These are phyloP conservation scores for Starmerella tilneyi DNA, from an alignment of 805 yeast genomes.

Conservation along the genomic window DNA sequence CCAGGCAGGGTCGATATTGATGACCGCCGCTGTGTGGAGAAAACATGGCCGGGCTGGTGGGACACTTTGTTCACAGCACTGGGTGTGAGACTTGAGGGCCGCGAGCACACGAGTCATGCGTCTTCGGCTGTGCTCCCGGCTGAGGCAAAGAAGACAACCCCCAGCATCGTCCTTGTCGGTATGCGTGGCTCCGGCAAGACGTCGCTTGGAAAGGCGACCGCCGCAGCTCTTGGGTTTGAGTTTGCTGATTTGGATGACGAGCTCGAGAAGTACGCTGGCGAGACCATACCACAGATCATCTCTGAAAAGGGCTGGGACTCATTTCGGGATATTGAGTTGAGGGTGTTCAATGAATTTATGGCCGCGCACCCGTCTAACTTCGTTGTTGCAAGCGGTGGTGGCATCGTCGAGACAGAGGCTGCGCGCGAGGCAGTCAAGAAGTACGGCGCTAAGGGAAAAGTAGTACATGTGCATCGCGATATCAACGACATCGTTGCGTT, in stretches of 20 bases:
- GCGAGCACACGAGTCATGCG: not conserved
- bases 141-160: conserved; percentile 15
- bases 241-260: conserved; percentile 67
- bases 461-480: conserved; percentile 82
- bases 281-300: conserved; percentile 37
- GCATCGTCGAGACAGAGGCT: conserved; percentile 69
- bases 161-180: conserved; percentile 73
- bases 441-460: conserved; percentile 50
- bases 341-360: conserved; percentile 44
- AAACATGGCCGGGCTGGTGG: conserved; percentile 99
- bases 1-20: conserved; percentile 55
- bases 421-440: conserved; percentile 54
- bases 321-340: conserved; percentile 61
- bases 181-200: conserved; percentile 98
- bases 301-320: conserved; percentile 76
- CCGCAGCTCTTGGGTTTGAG: conserved; percentile 48
- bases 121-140: not conserved
- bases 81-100: conserved; percentile 57
- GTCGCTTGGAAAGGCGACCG: conserved; percentile 70
- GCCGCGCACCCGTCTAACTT: conserved; percentile 39
- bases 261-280: conserved; percentile 46
- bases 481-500: conserved; percentile 68
- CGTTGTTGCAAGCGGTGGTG: conserved; percentile 93
- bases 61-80: conserved; percentile 62
- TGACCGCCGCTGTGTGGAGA: conserved; percentile 87